A percentile compares a stretch with the other conserved stretches of the same genome.
These are phyloP conservation scores for Spongospora subterranea DNA, from an alignment of 208 protist genomes.

Conservation along the genomic window DNA sequence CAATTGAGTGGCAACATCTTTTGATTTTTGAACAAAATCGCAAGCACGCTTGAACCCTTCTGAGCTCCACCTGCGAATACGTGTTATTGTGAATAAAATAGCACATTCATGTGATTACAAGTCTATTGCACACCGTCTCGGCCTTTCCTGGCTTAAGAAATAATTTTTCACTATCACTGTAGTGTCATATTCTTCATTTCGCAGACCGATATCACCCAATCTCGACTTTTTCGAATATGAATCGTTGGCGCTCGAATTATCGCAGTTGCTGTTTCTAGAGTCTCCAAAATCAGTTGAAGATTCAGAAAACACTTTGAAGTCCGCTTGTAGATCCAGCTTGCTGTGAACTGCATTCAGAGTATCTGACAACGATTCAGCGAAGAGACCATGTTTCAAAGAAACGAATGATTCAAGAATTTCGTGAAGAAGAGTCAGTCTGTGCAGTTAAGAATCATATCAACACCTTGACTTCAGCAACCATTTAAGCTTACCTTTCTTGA, in stretches of 20 bases:
- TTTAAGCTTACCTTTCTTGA: not conserved
- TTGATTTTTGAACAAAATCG: not conserved
- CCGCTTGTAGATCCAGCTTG: not conserved
- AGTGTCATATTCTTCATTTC: not conserved
- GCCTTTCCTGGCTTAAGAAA: not conserved
- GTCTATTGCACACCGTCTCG: not conserved
- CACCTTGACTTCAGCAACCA: not conserved
- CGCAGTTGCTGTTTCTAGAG: too few species aligned
- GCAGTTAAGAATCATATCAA: not conserved
- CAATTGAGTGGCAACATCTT: not conserved
- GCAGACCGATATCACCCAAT: too few species aligned
- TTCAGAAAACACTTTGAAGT: constrained; percentile 18
- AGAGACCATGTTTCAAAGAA: not conserved
- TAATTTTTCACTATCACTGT: not conserved
- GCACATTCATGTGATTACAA: too few species aligned
- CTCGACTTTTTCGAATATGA: too few species aligned
- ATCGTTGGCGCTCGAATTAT: too few species aligned
- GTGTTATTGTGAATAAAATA: too few species aligned
- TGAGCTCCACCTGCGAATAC: constrained; percentile 9
- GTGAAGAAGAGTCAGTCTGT: constrained; percentile 19
- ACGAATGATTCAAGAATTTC: not conserved
- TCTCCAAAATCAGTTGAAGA: too few species aligned
- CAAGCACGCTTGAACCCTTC: constrained; percentile 6
- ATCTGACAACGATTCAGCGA: not conserved
- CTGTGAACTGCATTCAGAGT: not conserved